Base-by-base conservation (phyloP, 2,329 filamentous ascomycete species). In the Fusarium equiseti region DNA sequence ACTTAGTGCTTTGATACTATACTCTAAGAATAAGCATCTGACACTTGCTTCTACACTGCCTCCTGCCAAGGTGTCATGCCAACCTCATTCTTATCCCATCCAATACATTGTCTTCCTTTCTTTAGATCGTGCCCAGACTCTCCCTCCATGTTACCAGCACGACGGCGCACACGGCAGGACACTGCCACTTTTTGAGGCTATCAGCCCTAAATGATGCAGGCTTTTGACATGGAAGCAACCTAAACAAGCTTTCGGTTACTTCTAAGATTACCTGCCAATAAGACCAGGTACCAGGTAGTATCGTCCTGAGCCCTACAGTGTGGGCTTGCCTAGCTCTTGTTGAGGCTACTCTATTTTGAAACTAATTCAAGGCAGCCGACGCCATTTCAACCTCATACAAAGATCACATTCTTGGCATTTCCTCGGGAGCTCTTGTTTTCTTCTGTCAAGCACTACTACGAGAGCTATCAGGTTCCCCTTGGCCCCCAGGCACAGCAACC, bases 131-230 rank as follows among this genome's bases (percentile, higher is more conserved):
- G 63, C 13, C 13, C 57, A 32, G 40, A 42, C 46, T 43, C 31
- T 51, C 56, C 54, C 63, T 45, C 53, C 68, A 61, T 51, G 63
- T 66, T 71, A 68, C 68, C 68, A 68, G 45, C 59, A 68, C 43
- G 46, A 51, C 58, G 68, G 68, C 57, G 51, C 68, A 54, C 59
- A 63, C 59, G 31, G 40, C 59, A 26, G 31, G 46, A 58, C 68
- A 72, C 68, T 72, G 64, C 68, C 68, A 58, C 68, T 32, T 44
- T 40, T 61, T 40, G 44, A 59, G 49, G 59, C 68, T 71, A 52
- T 71, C 68, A 71, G 68, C 68, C 68, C 68, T 71, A 71, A 71
- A 71, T 71, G 59, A 69, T 69, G 64, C 64, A 72, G 53, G 42
- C 50, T 8, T 68, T 42, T 51, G 54, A 63, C 52, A 50, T 48